phyloP scores from a whole-genome alignment of 805 yeast genomes.

The Nakazawaea laoshanensis region DNA sequence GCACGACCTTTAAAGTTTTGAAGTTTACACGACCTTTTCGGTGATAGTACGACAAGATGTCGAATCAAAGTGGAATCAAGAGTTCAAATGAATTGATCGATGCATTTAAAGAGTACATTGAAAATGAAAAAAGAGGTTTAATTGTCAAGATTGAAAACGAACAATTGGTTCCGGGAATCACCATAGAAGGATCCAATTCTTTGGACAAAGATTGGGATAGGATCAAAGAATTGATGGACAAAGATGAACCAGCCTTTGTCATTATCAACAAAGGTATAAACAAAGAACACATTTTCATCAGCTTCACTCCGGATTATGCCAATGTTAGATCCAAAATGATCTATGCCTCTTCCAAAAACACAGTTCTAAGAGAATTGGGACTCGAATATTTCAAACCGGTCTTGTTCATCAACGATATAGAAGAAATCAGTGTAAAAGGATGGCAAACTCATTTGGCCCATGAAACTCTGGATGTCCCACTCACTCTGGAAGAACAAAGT shows the following conservation, averaged over 20 bases:
- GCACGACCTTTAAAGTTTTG: no score
- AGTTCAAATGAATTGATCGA: slow-evolving; percentile 34
- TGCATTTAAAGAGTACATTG: slow-evolving; percentile 33
- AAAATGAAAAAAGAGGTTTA: slow-evolving; percentile 20
- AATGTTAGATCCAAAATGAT: slow-evolving; percentile 83
- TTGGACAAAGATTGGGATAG: slow-evolving; percentile 26
- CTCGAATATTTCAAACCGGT: slow-evolving; percentile 38
- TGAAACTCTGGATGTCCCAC: slow-evolving; percentile 32
- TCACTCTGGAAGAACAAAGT: slow-evolving; percentile 52
- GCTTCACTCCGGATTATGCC: slow-evolving; percentile 83
- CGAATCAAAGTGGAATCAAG: slow-evolving; percentile 57
- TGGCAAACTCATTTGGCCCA: slow-evolving; percentile 32
- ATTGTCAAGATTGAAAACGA: slow-evolving; percentile 20
- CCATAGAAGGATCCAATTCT: slow-evolving; percentile 20
- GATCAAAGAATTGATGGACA: slow-evolving; percentile 23
- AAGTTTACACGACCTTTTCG: no score
- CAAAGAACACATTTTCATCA: slow-evolving; percentile 47
- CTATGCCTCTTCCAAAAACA: slow-evolving; percentile 83
- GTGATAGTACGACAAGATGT: slow-evolving; percentile 45
- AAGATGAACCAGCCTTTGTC: slow-evolving; percentile 40
- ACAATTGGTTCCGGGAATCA: slow-evolving; percentile 24
- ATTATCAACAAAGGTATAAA: slow-evolving; percentile 29
- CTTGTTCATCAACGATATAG: slow-evolving; percentile 46
- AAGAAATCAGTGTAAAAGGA: slow-evolving; percentile 43
- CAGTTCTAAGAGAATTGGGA: slow-evolving; percentile 70